Evolutionary conservation across 176 grass and related monocot species (phyloP).

Genomic region (Oryza nivara): DNA sequence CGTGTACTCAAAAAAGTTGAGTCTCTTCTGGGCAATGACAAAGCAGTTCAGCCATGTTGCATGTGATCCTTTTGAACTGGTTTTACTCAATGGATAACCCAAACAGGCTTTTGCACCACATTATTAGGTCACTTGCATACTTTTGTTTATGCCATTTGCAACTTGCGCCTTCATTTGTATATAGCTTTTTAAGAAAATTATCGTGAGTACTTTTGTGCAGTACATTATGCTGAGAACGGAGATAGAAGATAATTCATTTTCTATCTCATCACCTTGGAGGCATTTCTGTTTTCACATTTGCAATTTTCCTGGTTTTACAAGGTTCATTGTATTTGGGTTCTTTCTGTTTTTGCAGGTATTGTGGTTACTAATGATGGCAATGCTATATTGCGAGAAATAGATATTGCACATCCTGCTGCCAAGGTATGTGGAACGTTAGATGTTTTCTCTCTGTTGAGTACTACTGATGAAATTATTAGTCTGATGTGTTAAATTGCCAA

Average conservation of each 20-base stretch:
- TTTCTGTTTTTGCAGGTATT: conserved; percentile 65
- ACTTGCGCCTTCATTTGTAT: conserved; percentile 3
- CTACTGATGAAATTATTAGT: background rate
- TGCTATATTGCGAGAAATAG: conserved; percentile 93
- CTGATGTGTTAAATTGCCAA: background rate
- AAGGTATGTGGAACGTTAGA: conserved; percentile 55
- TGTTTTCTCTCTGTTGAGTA: background rate
- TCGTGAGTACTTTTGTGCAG: background rate
- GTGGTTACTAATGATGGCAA: conserved; percentile 99
- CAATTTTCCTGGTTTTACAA: background rate
- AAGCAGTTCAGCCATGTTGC: background rate
- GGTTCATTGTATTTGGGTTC: conserved; percentile 18
- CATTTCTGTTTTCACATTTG: conserved; percentile 13
- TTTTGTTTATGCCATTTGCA: background rate
- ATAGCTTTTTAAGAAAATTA: background rate
- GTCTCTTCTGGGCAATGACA: background rate
- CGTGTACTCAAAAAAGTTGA: background rate
- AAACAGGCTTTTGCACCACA: conserved; percentile 3
- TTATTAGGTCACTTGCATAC: background rate
- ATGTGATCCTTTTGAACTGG: background rate
- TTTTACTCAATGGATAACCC: conserved; percentile 7
- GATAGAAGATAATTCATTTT: background rate
- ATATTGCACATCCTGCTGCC: conserved; percentile 96
- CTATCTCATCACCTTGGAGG: background rate
- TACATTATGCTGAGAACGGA: background rate